Evolutionary conservation across 345 rosid species (phyloP).

Genomic region (Populus simonii): DNA sequence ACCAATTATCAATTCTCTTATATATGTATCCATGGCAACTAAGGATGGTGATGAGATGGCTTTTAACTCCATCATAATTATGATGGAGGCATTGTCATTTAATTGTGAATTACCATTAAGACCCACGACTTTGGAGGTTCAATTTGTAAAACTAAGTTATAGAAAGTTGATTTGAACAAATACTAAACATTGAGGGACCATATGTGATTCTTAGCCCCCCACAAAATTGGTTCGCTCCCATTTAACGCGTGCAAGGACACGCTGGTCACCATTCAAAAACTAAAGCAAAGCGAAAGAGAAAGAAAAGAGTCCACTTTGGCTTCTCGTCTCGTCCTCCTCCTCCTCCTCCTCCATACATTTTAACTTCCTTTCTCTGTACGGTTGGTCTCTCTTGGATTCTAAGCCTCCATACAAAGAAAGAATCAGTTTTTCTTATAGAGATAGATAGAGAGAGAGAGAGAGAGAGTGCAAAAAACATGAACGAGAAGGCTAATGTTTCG

Average conservation of each 20-base stretch:
- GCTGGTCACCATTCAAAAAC: conserved; percentile 17
- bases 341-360: background rate
- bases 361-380: conserved; percentile 10
- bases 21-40: too few relatives aligned
- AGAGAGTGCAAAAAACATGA: conserved; percentile 35
- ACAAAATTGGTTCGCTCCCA: too few relatives aligned
- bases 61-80: too few relatives aligned
- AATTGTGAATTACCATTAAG: too few relatives aligned
- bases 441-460: background rate
- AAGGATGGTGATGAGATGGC: too few relatives aligned
- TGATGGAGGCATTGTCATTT: too few relatives aligned
- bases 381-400: conserved; percentile 19
- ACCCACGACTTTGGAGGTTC: too few relatives aligned
- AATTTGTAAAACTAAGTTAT: too few relatives aligned
- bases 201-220: too few relatives aligned
- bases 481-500: conserved; percentile 62
- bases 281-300: conserved; percentile 2
- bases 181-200: too few relatives aligned
- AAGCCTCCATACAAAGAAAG: background rate
- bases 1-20: too few relatives aligned
- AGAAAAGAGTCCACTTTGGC: conserved; percentile 20
- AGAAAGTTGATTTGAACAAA: too few relatives aligned
- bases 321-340: conserved; percentile 10
- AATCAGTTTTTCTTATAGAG: background rate
- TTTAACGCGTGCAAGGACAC: conserved; percentile 18